phyloP scores from a whole-genome alignment of 2,329 filamentous ascomycete genomes.

The Tricladium varicosporioides region DNA sequence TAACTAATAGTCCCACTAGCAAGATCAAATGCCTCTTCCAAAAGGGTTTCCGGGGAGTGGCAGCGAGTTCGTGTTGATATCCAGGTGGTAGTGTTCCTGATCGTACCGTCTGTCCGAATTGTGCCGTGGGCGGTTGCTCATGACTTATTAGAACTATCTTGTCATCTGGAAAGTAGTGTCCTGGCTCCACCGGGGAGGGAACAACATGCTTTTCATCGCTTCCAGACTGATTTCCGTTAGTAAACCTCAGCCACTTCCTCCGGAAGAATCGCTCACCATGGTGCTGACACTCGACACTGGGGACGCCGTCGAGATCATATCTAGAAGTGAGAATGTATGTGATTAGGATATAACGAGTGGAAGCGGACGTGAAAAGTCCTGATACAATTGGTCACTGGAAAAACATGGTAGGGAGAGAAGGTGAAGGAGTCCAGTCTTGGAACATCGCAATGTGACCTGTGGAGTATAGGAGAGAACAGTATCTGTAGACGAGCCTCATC shows the following conservation, averaged over 20 bases:
- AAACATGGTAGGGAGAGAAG: background rate
- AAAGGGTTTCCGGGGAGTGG: constrained; percentile 10
- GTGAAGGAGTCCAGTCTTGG: background rate
- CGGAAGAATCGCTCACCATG: background rate
- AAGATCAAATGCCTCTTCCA: constrained; percentile 20
- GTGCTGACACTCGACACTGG: background rate
- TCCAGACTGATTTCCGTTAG: background rate
- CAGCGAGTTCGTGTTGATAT: constrained; percentile 14
- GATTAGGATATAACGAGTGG: background rate
- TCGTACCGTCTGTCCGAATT: constrained; percentile 1
- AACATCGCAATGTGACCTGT: no score
- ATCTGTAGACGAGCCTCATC: background rate
- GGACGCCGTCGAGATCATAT: no score
- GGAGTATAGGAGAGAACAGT: no score
- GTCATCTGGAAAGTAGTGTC: constrained; percentile 17
- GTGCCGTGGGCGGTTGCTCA: constrained; percentile 4
- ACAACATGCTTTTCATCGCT: background rate
- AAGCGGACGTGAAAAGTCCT: background rate
- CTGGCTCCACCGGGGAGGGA: background rate
- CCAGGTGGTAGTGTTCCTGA: constrained; percentile 1
- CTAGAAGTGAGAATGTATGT: background rate
- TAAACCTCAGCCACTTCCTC: background rate
- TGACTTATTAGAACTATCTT: constrained; percentile 15
- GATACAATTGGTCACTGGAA: background rate
- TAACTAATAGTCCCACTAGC: constrained; percentile 13